Evolutionary conservation across 805 yeast species (phyloP), one percentile per base, ranked within the genome.

Genomic region (Vanderwaltozyma tropicalis): DNA sequence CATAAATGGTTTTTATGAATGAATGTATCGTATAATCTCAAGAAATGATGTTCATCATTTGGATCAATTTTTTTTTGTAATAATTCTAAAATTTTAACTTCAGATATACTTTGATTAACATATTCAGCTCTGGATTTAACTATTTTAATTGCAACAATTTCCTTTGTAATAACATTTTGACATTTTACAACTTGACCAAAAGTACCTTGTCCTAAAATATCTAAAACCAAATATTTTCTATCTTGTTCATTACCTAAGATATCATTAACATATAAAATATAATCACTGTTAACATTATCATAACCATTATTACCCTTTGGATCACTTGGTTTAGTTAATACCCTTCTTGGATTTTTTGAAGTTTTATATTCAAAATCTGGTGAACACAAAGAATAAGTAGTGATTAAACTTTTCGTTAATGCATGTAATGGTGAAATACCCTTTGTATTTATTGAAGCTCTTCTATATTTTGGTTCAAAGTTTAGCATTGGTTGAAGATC

Each of bases 131-230:
- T 82, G 26, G 95, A 81, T 57, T 89, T 92, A 41, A 92, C 84
- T 31, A 92, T 94, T 61, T 92, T 92, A 27, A 92, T 94, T 1
- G 98, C 98, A 19, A 88, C 84, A 16, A 89, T 74, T 44, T 85
- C 89, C 54, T 86, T 92, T 32, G 87, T 83, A 28, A 71, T 57
- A 53, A 81, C 64, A 53, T 74, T 74, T 43, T 62, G 66, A 62
- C 97, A 89, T 62, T 92, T 92, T 20, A 88, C 97, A 35, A 92
- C 99, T 62, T 92, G 99, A 9, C 98, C 98, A 68, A 92, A 92
- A 1, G 98, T 88, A 6, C 99, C 99, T 46, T 88, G 89, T 0
- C 99, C 99, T 30, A 92, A 62, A 13, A 92, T 69, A 59, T 89
- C 97, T 41, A 92, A 64, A 5, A 92, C 96, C 52, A 92, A 69